Conservation (phyloP, 2,329 filamentous ascomycete species). For the Trichoderma polysporum region DNA sequence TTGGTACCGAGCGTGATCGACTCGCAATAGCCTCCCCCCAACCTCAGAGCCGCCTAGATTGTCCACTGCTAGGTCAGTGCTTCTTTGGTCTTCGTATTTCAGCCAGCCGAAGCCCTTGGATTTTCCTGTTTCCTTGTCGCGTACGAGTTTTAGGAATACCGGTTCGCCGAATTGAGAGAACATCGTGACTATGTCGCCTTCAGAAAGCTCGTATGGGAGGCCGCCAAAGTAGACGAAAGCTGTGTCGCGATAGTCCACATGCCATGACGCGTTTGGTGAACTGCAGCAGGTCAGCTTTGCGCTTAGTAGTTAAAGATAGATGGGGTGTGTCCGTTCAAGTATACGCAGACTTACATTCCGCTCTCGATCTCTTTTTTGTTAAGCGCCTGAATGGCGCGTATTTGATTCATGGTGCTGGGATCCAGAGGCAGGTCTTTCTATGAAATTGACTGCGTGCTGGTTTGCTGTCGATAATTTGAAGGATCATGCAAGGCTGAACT, state of each 20-base stretch:
- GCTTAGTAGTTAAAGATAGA: not conserved
- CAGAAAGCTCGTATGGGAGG: constrained; percentile 85
- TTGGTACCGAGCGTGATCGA: constrained; percentile 94
- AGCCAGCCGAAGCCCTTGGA: constrained; percentile 93
- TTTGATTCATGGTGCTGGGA: constrained; percentile 74
- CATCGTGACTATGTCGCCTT: constrained; percentile 93
- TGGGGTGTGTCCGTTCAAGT: not conserved
- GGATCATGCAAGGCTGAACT: constrained; percentile 15
- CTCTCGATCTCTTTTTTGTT: constrained; percentile 94
- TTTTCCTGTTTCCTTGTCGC: constrained; percentile 95
- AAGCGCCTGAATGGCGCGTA: constrained; percentile 86
- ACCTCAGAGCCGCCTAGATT: constrained; percentile 88
- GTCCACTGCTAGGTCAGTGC: constrained; percentile 92
- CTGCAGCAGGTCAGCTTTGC: constrained; percentile 44
- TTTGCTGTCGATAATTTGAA: not conserved
- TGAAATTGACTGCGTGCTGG: not conserved
- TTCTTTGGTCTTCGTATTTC: constrained; percentile 97
- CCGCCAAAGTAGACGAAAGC: constrained; percentile 97
- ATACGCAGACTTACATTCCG: constrained; percentile 61
- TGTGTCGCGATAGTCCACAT: constrained; percentile 95
- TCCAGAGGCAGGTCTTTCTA: not conserved
- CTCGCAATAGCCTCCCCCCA: constrained; percentile 74
- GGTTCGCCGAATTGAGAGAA: constrained; percentile 98
- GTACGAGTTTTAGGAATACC: constrained; percentile 84
- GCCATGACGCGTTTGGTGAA: constrained; percentile 86